Evolutionary conservation across 768 basidiomycete genomes (phyloP), one percentile per base, ranked within the genome.

Genomic region (Stropharia rugosoannulata): DNA sequence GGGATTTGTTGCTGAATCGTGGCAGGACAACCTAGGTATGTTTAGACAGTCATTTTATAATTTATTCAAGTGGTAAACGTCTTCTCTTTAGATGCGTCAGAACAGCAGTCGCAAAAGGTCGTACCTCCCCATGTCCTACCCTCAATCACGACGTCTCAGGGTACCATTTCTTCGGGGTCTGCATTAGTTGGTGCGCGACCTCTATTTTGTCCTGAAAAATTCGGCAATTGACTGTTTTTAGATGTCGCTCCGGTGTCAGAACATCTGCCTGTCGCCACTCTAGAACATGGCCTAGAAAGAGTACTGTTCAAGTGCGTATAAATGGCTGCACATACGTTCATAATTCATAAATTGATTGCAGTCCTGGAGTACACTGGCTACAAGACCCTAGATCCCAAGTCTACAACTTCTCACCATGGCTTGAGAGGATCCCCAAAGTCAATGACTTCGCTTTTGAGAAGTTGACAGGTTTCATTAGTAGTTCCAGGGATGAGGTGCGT

Each of bases 321-420:
- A 22, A 11, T 43, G 6, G 12, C 27, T 3, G 10, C 38, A 1
- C 42, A 15, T 39, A 11, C 6, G 16, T 10, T 18, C 18, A 43
- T 12, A 8, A 18, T 9, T 3, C 16, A 10, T 38, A 13, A 47
- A 12, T 5, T 13, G 37, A 58, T 45, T 55, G 19, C 57, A 97
- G 95, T 61, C 91, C 90, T 4, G 91, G 92, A 9, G 87, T 95
- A 0, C 91, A 94, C 62, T 92, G 92, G 87, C 72, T 97, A 2
- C 84, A 85, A 63, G 94, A 98, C 65, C 90, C 93, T 0, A 79
- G 90, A 15, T 90, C 93, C 0, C 79, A 84, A 5, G 87, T 93
- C 12, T 95, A 90, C 72, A 95, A 95, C 65, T 98, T 93, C 66
- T 70, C 85, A 0, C 82, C 85, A 3, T 82, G 79, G 65, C 73